Evolutionary conservation across 2,329 filamentous ascomycete species (phyloP), one percentile per base, ranked within the genome.

Genomic region (Colletotrichum noveboracense): DNA sequence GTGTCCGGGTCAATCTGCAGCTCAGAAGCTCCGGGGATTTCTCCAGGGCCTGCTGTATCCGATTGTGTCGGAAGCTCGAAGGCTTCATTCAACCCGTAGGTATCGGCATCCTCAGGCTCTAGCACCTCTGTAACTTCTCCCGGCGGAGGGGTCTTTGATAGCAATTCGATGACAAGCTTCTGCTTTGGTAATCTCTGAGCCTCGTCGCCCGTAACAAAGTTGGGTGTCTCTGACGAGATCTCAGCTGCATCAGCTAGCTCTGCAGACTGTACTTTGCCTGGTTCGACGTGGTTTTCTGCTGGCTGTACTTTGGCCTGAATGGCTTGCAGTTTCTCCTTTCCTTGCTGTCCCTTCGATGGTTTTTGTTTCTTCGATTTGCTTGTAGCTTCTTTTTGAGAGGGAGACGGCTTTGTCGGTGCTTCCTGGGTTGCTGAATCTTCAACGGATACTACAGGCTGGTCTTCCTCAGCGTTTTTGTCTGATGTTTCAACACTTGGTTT

Each of bases 61-160:
- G 56, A 14, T 12, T 7, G 43, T 21, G 12, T 30, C 24, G 6
- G 66, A 5, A 18, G 26, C 8, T n/a, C 28, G 10, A 32, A 34
- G 32, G 32, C 14, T 74, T 52, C 30, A 10, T 14, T 18, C 18
- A 24, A 30, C 6, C 5, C 32, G 10, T 60, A 68, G 8, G 36
- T 68, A 10, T 71, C 52, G 26, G n/a, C 21, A 28, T 76, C 71
- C 16, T 75, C 66, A 9, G 66, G 61, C n/a, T 76, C 74, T 30
- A 66, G 38, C 5, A 30, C 48, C 26, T 66, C 38, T 12, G 58
- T 71, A 18, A 76, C 38, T 14, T 71, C 66, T n/a, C 55, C 52
- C 18, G 52, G 60, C 5, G 60, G 12, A 48, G 71, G 74, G 7
- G 34, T 7, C 13, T 52, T 70, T 24, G 71, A 66, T 3, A 58